Base-by-base conservation (phyloP, 148 eudicot genomes). In the Rhododendron ferrugineum region DNA sequence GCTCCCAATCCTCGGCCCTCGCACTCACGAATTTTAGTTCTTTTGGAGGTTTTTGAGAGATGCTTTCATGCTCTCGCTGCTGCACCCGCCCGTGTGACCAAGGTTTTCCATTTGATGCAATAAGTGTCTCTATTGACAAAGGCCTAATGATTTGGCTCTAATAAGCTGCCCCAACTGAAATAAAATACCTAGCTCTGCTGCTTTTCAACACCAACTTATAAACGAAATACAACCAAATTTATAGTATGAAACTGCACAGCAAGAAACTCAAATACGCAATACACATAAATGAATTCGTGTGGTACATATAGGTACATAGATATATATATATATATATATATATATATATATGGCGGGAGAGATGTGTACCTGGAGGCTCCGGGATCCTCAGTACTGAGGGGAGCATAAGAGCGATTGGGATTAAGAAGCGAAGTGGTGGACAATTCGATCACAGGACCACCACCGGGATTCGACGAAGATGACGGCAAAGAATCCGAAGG, bases 321-420 rank as follows among this genome's bases (percentile, higher is more conserved):
- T 20, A 54, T 3, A 54, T 54, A 18, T 22, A 23, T 23, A 62
- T 62, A 23, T 11, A 23, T 23, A n/a, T 32, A 32, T 32, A 32
- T 32, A 1, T 32, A 1, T 32, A n/a, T n/a, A n/a, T n/a, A n/a
- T 34, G 36, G 36, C 36, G 36, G 36, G 40, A 36, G 49, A 56
- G 46, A 34, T 14, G 18, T 47, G 22, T 37, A 81, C 84, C 74
- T 81, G 75, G 98, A 94, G 72, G 92, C 90, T 30, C 95, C 93
- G 0, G 97, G 96, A 90, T 95, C 98, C 23, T 93, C 97, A 26
- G 96, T 89, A 75, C 90, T 86, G 77, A 91, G 91, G 47, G 92
- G 89, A 80, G 87, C 87, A 86, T 95, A 95, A 77, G 92, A 84
- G 34, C 92, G 89, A 50, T 89, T 91, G 2, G 90, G 95, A 83